Percentiles rank a stretch among this genome's conserved stretches.
Conservation (phyloP, 208 protist genomes). For the Sergeia podlipaevii region DNA sequence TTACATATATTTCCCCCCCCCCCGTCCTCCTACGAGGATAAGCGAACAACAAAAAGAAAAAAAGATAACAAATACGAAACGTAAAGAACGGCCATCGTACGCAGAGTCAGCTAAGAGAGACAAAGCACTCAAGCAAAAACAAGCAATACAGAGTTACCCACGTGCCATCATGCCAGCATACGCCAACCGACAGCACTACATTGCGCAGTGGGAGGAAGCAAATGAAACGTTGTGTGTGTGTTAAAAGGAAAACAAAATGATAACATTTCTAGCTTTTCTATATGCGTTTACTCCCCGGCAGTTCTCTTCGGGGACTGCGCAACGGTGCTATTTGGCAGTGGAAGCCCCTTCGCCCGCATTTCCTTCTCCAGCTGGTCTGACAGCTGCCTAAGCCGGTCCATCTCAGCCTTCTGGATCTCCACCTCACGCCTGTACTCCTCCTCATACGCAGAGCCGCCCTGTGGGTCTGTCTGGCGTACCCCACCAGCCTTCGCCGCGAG, state of each 20-base stretch:
- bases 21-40: neutral
- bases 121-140: slow-evolving; percentile 3
- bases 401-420: slow-evolving; percentile 85
- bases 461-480: slow-evolving; percentile 40
- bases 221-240: neutral
- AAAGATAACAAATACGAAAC: slow-evolving; percentile 1
- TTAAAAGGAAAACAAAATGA: neutral
- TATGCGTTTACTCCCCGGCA: neutral
- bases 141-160: too few species aligned
- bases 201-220: neutral
- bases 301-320: neutral
- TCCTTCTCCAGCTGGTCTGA: slow-evolving; percentile 70
- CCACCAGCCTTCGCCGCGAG: slow-evolving; percentile 66
- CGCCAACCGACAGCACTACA: neutral
- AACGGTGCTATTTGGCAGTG: slow-evolving; percentile 12
- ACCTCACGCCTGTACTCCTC: slow-evolving; percentile 80
- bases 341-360: slow-evolving; percentile 53
- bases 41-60: slow-evolving; percentile 11
- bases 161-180: too few species aligned
- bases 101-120: neutral
- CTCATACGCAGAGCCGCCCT: slow-evolving; percentile 50
- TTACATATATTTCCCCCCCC: neutral
- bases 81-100: neutral
- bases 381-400: slow-evolving; percentile 60
- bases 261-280: neutral